Evolutionary conservation across 805 yeast species (phyloP).

Genomic region (Ogataea pini): DNA sequence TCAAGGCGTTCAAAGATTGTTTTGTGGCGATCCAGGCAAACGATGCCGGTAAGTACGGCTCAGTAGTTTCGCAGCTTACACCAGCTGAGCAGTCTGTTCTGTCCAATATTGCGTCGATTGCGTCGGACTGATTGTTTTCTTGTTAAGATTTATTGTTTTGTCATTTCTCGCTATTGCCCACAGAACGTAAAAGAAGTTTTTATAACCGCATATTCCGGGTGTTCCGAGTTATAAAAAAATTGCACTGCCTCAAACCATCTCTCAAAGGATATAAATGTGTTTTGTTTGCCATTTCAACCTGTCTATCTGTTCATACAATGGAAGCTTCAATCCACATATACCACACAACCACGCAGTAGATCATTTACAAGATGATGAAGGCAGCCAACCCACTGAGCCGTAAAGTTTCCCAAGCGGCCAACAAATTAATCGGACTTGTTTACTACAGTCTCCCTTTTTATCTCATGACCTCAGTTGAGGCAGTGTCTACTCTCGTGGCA

Average conservation of each 20-base stretch:
- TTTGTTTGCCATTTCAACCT: background rate
- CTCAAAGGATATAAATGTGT: background rate
- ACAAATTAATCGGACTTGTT: slow-evolving; percentile 16
- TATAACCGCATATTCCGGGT: slow-evolving; percentile 2
- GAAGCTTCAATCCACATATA: too few relatives aligned
- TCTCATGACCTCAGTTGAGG: slow-evolving; percentile 25
- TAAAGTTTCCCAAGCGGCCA: slow-evolving; percentile 1
- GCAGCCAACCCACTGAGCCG: background rate
- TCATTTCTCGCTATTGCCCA: background rate
- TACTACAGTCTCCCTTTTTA: slow-evolving; percentile 27
- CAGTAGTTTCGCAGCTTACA: slow-evolving; percentile 24
- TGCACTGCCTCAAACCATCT: background rate
- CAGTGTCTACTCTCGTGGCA: slow-evolving; percentile 17
- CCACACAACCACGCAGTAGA: slow-evolving; percentile 1
- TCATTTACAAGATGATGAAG: background rate
- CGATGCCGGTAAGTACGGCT: slow-evolving; percentile 37
- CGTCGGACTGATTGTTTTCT: slow-evolving; percentile 6
- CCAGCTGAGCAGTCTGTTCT: slow-evolving; percentile 28
- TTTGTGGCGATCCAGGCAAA: slow-evolving; percentile 49
- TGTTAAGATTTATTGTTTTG: background rate
- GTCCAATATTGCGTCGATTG: slow-evolving; percentile 12
- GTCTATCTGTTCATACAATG: background rate
- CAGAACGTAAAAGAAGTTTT: slow-evolving; percentile 3
- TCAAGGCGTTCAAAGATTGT: slow-evolving; percentile 60
- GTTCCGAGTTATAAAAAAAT: slow-evolving; percentile 3